These are phyloP conservation scores for Saposhnikovia divaricata DNA, from an alignment of 129 eudicot species.

Conservation along the genomic window DNA sequence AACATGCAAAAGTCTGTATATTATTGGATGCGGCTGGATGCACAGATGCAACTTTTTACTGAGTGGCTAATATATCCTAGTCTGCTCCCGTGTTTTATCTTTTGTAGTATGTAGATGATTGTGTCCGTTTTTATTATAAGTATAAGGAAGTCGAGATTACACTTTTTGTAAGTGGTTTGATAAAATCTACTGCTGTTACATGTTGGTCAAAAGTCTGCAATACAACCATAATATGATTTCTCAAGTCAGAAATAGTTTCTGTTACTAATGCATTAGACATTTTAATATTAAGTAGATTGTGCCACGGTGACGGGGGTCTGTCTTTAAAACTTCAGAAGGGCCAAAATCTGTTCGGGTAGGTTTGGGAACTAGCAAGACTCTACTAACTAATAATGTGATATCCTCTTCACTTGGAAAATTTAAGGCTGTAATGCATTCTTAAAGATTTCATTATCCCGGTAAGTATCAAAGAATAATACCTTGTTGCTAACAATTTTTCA, in stretches of 20 bases:
- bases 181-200: neutral
- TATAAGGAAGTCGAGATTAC: neutral
- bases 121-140: neutral
- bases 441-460: neutral
- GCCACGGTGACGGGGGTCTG: neutral
- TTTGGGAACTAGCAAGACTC: neutral
- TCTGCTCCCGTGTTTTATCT: neutral
- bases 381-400: neutral
- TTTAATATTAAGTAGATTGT: neutral
- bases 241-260: neutral
- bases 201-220: neutral
- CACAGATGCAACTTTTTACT: neutral
- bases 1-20: neutral
- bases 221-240: neutral
- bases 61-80: neutral
- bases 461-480: slow-evolving; percentile 12
- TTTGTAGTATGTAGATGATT: neutral
- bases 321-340: neutral
- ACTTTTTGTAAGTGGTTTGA: neutral
- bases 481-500: slow-evolving; percentile 29
- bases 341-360: neutral
- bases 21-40: neutral
- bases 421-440: neutral
- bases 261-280: neutral
- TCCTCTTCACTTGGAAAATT: neutral